Percentiles rank a stretch among this genome's conserved stretches.
Evolutionary conservation across 495 filamentous ascomycete genomes (phyloP).

Genomic region (Penicillium bialowiezense): DNA sequence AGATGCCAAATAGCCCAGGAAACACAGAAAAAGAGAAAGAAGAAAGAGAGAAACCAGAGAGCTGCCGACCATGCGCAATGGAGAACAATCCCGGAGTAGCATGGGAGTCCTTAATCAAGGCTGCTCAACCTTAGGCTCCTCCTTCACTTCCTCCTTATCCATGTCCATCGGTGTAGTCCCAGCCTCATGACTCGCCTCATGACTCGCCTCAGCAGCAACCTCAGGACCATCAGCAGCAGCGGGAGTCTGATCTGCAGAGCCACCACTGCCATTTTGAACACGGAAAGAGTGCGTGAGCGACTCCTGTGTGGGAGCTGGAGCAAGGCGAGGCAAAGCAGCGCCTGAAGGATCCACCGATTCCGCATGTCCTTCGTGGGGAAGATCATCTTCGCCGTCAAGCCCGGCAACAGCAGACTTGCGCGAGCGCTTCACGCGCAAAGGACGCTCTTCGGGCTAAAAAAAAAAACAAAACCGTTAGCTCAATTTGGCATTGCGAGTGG

Average conservation of each 20-base stretch:
- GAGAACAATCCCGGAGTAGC: slow-evolving; percentile 5
- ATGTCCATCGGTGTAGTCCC: slow-evolving; percentile 42
- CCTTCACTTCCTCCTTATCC: slow-evolving; percentile 37
- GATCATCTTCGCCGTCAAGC: slow-evolving; percentile 23
- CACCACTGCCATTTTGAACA: slow-evolving; percentile 30
- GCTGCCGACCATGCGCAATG: not conserved
- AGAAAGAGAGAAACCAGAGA: not conserved
- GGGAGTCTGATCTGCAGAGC: slow-evolving; percentile 28
- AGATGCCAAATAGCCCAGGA: slow-evolving; percentile 1
- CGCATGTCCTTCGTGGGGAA: slow-evolving; percentile 10
- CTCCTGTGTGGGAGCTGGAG: slow-evolving; percentile 41
- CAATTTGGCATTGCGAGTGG: too few relatives aligned
- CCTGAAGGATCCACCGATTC: slow-evolving; percentile 16
- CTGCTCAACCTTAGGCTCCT: slow-evolving; percentile 20
- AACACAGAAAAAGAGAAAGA: not conserved
- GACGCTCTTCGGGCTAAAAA: slow-evolving; percentile 80
- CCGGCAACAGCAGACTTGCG: slow-evolving; percentile 43
- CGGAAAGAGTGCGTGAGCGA: slow-evolving; percentile 44
- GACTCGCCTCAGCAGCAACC: slow-evolving; percentile 12
- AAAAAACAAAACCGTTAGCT: slow-evolving; percentile 8
- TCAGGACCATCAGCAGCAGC: slow-evolving; percentile 12
- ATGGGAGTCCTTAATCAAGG: not conserved
- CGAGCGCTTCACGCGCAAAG: slow-evolving; percentile 81
- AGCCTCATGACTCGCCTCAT: slow-evolving; percentile 23
- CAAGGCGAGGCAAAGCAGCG: slow-evolving; percentile 33